These are phyloP conservation scores for Drosera capensis DNA, from an alignment of 148 eudicot genomes.

Conservation along the genomic window DNA sequence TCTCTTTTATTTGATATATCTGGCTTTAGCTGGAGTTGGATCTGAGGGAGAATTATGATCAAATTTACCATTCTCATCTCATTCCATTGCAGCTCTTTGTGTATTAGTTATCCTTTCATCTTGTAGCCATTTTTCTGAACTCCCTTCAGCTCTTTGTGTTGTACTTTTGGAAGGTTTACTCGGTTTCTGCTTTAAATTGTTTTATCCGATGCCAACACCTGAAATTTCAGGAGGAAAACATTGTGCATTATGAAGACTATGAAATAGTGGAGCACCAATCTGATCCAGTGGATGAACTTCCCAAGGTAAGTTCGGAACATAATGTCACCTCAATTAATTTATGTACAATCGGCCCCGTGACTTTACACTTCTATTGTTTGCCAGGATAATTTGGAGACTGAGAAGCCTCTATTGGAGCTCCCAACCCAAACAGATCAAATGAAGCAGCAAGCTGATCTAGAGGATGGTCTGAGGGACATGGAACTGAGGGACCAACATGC, in stretches of 20 bases:
- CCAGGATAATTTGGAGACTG: neutral
- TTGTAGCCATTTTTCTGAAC: too few species aligned
- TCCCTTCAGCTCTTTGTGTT: too few species aligned
- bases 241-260: neutral
- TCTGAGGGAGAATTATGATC: too few species aligned
- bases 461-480: slow-evolving; percentile 12
- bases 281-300: neutral
- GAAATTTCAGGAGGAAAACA: neutral
- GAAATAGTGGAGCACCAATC: neutral
- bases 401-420: neutral
- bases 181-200: too few species aligned
- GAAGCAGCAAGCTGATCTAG: slow-evolving; percentile 14
- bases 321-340: neutral
- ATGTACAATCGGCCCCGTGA: neutral
- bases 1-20: too few species aligned
- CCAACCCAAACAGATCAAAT: slow-evolving; percentile 17
- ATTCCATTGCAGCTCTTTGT: too few species aligned
- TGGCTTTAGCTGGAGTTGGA: too few species aligned
- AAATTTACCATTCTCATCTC: too few species aligned
- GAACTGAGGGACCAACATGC: slow-evolving; percentile 31
- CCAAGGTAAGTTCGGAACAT: neutral
- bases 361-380: neutral
- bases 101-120: too few species aligned
- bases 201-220: too few species aligned
- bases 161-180: too few species aligned